A percentile compares a stretch with the other conserved stretches of the same genome.
phyloP scores from a whole-genome alignment of 192 early-diverging fungal species.

The Dimargaris cristalligena region DNA sequence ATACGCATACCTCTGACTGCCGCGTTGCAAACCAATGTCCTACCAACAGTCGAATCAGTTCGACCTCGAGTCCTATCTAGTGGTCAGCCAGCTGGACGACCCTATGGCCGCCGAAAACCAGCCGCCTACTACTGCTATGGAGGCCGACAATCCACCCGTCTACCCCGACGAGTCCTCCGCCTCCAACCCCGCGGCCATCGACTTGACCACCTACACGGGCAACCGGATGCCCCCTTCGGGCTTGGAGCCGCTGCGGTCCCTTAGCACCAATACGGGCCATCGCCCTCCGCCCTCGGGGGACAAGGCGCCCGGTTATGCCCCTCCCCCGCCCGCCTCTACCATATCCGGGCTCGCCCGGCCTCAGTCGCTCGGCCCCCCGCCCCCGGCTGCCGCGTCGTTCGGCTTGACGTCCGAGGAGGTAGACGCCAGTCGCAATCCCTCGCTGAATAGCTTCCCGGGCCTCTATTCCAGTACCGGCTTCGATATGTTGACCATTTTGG shows the following conservation, averaged over 20 bases:
- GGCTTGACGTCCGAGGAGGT: no score
- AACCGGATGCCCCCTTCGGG: background rate
- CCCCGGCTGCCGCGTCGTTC: background rate
- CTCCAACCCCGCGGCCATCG: background rate
- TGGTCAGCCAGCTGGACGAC: background rate
- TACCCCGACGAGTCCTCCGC: background rate
- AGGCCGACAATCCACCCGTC: background rate
- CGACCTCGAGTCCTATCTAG: background rate
- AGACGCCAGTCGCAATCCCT: background rate
- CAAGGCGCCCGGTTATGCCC: background rate
- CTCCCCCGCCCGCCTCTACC: no score
- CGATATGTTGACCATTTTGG: conserved; percentile 27
- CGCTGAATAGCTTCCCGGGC: conserved; percentile 15
- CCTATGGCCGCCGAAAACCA: background rate
- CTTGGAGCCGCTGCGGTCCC: background rate
- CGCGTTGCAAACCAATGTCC: background rate
- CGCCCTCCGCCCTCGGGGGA: background rate
- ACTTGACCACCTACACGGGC: background rate
- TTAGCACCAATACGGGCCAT: background rate
- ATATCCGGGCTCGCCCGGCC: no score
- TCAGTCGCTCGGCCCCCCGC: background rate
- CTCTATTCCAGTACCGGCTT: conserved; percentile 32
- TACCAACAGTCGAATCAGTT: background rate
- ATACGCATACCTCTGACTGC: background rate
- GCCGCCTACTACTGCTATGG: background rate